Base-by-base conservation (phyloP, 1,284 basidiomycete species). In the Grifola frondosa region DNA sequence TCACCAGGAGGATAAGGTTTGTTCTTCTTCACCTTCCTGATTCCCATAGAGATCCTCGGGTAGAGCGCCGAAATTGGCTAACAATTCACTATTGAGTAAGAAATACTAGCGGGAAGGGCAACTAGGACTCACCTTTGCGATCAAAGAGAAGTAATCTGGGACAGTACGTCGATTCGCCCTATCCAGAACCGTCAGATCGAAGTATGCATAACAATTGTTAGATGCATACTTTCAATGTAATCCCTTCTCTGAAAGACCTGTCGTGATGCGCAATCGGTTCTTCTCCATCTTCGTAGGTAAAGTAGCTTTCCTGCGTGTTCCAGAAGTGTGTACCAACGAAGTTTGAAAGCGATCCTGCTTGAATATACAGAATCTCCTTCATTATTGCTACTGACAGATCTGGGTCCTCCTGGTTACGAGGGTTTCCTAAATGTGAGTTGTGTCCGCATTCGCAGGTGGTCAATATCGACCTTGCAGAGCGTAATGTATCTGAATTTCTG, bases 301-400 rank as follows among this genome's bases (percentile, higher is more conserved):
- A 77, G 59, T 89, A 89, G 50, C 63, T 70, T 59, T 88, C 81
- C 60, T 88, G 85, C 0, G 84, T 75, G 58, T 89, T 89, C 84
- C 85, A 90, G 56, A 86, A 89, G 58, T 90, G 88, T 0, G 84
- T 78, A 37, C 84, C 85, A 17, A 76, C 65, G 57, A 81, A 77
- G 57, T 89, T 89, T 15, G 87, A 73, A 35, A 77, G 54, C 23
- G 70, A 64, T 32, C 87, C 86, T 1, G 83, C 83, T 62, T 89
- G 87, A 40, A 90, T 69, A 59, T 90, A 82, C 48, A 90, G 64
- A 50, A 89, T 87, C 58, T 90, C 88, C 56, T 73, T 79, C 86
- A 89, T 88, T 40, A 32, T 46, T 30, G 33, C 30, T n/a, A n/a
- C n/a, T n/a, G n/a, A n/a, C n/a, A n/a, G n/a, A n/a, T n/a, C n/a